Base-by-base conservation (phyloP, 176 grass and related monocot genomes). In the Carex parvula region DNA sequence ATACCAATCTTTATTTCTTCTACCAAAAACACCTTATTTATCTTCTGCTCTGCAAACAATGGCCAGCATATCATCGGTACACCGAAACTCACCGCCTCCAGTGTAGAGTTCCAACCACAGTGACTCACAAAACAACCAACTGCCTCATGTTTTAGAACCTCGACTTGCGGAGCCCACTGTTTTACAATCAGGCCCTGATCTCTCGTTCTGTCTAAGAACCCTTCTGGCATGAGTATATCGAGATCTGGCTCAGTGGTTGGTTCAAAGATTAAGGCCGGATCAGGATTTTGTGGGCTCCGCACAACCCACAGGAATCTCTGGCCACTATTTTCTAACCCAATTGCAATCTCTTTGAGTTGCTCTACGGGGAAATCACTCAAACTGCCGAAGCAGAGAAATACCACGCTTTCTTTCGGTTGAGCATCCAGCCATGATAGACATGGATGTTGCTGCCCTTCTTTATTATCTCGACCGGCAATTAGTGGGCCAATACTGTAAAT, bases 271-370 rank as follows among this genome's bases (percentile, higher is more conserved):
- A 64, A 64, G 1, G 56, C 2, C 30, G 58, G 57, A 20, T 44
- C n/a, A 1, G 35, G 16, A 7, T 63, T 81, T n/a, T 14, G 4
- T 1, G 78, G 84, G 8, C 48, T 55, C 37, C 85, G 53, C 54
- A 90, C 74, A 16, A 81, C 89, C 89, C 89, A 90, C 17, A 90
- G 53, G 13, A 90, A 90, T 16, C 81, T 48, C 13, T 90, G 85
- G 0, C 74, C 81, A 61, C 84, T 87, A 3, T 57, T 86, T 33
- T 90, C 88, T 54, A 90, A 53, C 2, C 88, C 88, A 21, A 35
- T 20, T 52, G 88, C 88, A 2, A 90, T 84, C 84, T 90, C 63
- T 16, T 68, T 79, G 0, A 82, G 63, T 79, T 87, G 85, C 66
- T 87, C 81, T 33, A 5, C 5, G 0, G 81, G 12, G 42, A 90